Evolutionary conservation across 306 rosid species (phyloP), one percentile per base, ranked within the genome.

Genomic region (Citrullus mucosospermus): DNA sequence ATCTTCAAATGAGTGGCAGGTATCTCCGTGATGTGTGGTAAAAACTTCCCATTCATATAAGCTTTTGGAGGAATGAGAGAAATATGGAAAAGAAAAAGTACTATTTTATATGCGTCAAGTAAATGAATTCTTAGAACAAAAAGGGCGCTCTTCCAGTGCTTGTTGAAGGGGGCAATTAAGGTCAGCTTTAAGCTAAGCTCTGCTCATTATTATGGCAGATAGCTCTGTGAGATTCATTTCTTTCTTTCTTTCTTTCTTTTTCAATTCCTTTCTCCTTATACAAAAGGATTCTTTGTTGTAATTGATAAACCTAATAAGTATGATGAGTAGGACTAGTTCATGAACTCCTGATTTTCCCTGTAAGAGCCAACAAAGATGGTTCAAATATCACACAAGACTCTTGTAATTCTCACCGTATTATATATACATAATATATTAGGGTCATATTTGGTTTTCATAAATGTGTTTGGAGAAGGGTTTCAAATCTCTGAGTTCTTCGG

Each of bases 1-100:
- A 85, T 88, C 91, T 96, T 77, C 98, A 93, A 85, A 90, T 82
- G 87, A 90, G 11, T 75, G 98, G 98, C 75, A 80, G 98, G 81
- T 93, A 96, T 85, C 81, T 93, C 87, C 98, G 99, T 78, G 99
- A 96, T 68, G 98, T 96, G 63, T 96, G 99, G 99, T 93, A 79
- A 63, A 20, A 41, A 18, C 2, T 30, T 72, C 5, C 20, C 13
- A 20, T 78, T 62, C 50, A 2, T 62, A 2, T 30, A 44, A 59
- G 13, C 54, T 48, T 53, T 16, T 36, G 74, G 71, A 77, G 13
- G 14, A 7, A 13, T 48, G 44, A 5, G 38, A 30, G 18, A 50
- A 60, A 56, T 18, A 75, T 76, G 79, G 38, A 12, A 36, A 55
- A 51, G 48, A 12, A 18, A 55, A 55, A 38, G 18, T 22, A 58